Evolutionary conservation across 495 filamentous ascomycete genomes (phyloP), one percentile per base, ranked within the genome.

Genomic region (Amorphotheca resinae): DNA sequence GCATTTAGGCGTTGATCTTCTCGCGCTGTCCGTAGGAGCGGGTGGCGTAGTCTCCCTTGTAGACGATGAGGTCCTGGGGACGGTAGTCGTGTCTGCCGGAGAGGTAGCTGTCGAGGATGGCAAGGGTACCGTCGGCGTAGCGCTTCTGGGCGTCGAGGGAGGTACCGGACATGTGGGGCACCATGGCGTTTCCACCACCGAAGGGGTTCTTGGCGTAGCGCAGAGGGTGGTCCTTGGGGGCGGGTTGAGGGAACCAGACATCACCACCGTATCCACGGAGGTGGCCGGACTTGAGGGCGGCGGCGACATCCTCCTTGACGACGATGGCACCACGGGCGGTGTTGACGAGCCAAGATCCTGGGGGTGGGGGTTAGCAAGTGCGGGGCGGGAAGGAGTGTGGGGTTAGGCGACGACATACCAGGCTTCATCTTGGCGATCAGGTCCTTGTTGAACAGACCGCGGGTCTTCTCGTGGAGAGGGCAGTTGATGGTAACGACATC

Each of bases 401-500:
- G 18, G 3, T 9, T 18, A 20, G 30, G 15, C 17, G 22, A 38
- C 25, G 14, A 48, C 40, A 33, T 45, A 56, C 53, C 53, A 59
- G 79, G 79, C 85, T 98, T 98, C 91, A 98, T 98, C 84, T 95
- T 95, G 56, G 81, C 74, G 57, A 98, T 93, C 48, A 98, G 74
- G n/a, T 95, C 86, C 82, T 96, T 96, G 76, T 95, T 95, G 74
- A 98, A 98, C 53, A 98, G 62, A 49, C 91, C 91, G 23, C 74
- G 72, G 34, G 91, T 98, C 74, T 91, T 93, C 74, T 95, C 91
- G 68, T 98, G 91, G 49, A 98, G 76, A 47, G 91, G 91, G 77
- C 89, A 95, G 77, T 98, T 98, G 67, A 98, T 96, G 57, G 91
- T 98, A 57, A 98, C 91, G 32, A 98, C 84, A 54, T 98, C 91